Percentiles rank a stretch among this genome's conserved stretches.
Evolutionary conservation across 208 protist genomes (phyloP).

Genomic region (Leishmania gerbilli): DNA sequence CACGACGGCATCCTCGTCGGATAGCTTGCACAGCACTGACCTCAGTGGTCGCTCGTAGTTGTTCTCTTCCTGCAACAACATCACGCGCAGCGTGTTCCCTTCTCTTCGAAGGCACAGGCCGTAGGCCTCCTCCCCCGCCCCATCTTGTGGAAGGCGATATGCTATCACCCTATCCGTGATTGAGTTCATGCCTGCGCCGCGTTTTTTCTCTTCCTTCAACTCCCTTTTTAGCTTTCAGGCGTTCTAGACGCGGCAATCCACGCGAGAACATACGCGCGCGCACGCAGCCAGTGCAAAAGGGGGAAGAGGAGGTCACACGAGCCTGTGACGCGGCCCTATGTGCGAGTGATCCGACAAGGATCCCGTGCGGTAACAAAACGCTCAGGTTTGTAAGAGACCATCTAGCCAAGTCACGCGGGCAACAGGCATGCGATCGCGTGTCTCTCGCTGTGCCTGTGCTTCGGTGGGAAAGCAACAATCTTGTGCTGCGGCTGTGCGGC

Average conservation of each 20-base stretch:
- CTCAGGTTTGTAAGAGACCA: neutral
- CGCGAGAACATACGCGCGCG: neutral
- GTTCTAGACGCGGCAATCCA: neutral
- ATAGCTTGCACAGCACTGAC: constrained; percentile 20
- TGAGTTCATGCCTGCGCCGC: constrained; percentile 12
- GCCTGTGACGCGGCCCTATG: neutral
- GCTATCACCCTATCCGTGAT: constrained; percentile 29
- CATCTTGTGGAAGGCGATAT: constrained; percentile 24
- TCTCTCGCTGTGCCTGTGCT: neutral
- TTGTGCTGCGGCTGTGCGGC: neutral
- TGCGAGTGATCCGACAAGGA: neutral
- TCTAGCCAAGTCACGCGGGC: neutral
- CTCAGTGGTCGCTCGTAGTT: constrained; percentile 10
- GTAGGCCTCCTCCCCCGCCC: constrained; percentile 16
- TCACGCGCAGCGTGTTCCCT: constrained; percentile 25
- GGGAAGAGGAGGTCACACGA: neutral
- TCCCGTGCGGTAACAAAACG: neutral
- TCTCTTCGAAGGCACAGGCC: constrained; percentile 27
- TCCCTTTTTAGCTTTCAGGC: neutral
- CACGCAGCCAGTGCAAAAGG: neutral
- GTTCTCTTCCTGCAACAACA: constrained; percentile 21
- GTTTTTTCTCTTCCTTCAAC: neutral
- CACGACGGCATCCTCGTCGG: constrained; percentile 23
- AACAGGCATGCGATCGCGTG: neutral
- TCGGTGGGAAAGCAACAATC: neutral